Evolutionary conservation across 2,329 filamentous ascomycete species (phyloP).

Genomic region (Pyricularia grisea): DNA sequence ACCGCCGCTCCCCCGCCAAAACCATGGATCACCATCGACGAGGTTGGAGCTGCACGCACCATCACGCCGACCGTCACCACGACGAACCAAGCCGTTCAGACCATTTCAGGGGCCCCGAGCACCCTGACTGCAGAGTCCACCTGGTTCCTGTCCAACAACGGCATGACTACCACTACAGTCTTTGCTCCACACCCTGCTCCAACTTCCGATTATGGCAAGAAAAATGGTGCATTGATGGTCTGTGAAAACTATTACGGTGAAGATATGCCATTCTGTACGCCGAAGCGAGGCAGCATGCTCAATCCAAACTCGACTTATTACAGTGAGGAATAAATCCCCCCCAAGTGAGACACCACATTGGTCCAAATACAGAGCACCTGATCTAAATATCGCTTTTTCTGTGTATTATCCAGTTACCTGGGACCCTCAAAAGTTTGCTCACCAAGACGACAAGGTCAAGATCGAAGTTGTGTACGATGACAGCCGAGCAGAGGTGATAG

Average conservation of each 20-base stretch:
- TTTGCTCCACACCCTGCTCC: not conserved
- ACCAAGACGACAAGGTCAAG: slow-evolving; percentile 10
- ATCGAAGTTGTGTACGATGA: slow-evolving; percentile 12
- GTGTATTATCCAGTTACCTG: slow-evolving; percentile 21
- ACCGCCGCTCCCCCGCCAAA: not conserved
- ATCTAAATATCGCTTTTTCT: not conserved
- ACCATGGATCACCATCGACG: slow-evolving; percentile 23
- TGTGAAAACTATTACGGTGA: slow-evolving; percentile 17
- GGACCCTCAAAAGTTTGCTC: slow-evolving; percentile 17
- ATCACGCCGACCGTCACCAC: slow-evolving; percentile 17
- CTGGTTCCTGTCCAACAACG: slow-evolving; percentile 15
- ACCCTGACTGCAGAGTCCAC: slow-evolving; percentile 15
- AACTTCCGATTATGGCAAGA: not conserved
- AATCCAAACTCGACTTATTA: slow-evolving; percentile 22
- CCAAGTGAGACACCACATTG: not conserved
- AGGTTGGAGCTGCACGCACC: slow-evolving; percentile 16
- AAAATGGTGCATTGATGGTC: slow-evolving; percentile 18
- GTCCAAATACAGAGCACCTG: not conserved
- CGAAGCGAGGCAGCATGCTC: slow-evolving; percentile 18
- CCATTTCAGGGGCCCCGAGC: slow-evolving; percentile 18
- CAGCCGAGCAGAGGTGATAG: slow-evolving; percentile 10
- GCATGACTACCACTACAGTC: slow-evolving; percentile 18
- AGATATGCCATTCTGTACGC: slow-evolving; percentile 23
- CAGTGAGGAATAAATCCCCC: slow-evolving; percentile 12
- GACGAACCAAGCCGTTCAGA: slow-evolving; percentile 16